phyloP scores from a whole-genome alignment of 768 basidiomycete species.

The Daedaleopsis nitida region DNA sequence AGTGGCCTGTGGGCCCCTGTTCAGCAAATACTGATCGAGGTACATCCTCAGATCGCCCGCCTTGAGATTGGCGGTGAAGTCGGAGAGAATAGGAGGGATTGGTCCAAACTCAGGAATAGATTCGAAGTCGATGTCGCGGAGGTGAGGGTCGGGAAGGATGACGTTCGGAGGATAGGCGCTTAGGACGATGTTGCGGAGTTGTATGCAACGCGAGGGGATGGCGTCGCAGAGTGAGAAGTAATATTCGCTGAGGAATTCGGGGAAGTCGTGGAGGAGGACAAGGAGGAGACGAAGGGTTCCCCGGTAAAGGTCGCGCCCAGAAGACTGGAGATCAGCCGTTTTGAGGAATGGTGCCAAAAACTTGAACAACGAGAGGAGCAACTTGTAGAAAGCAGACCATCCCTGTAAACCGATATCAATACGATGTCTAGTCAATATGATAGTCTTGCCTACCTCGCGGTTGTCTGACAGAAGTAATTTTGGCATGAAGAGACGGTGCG shows the following conservation, averaged over 20 bases:
- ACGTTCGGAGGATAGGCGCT: slow-evolving; percentile 89
- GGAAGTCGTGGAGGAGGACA: slow-evolving; percentile 97
- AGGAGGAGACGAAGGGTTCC: slow-evolving; percentile 89
- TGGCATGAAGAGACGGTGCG: slow-evolving; percentile 97
- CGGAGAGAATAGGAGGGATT: slow-evolving; percentile 88
- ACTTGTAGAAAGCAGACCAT: slow-evolving; percentile 95
- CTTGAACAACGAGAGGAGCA: slow-evolving; percentile 91
- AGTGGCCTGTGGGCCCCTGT: slow-evolving; percentile 62
- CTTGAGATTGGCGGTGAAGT: slow-evolving; percentile 84
- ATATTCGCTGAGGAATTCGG: slow-evolving; percentile 95
- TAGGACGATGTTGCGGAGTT: slow-evolving; percentile 94
- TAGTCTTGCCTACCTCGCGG: slow-evolving; percentile 63
- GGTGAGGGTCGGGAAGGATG: slow-evolving; percentile 83
- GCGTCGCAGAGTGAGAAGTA: slow-evolving; percentile 95
- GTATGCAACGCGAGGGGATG: slow-evolving; percentile 91
- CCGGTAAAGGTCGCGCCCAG: slow-evolving; percentile 86
- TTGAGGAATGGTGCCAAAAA: slow-evolving; percentile 92
- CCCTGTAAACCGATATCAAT: slow-evolving; percentile 49
- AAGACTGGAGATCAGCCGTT: slow-evolving; percentile 74
- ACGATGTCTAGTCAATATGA: neutral
- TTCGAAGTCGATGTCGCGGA: slow-evolving; percentile 74
- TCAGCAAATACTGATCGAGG: slow-evolving; percentile 85
- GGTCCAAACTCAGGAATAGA: slow-evolving; percentile 87
- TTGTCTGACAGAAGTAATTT: slow-evolving; percentile 86
- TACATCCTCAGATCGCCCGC: slow-evolving; percentile 74